Evolutionary conservation across 2,329 filamentous ascomycete genomes (phyloP), one percentile per base, ranked within the genome.

Genomic region (Diplodia sapinea): DNA sequence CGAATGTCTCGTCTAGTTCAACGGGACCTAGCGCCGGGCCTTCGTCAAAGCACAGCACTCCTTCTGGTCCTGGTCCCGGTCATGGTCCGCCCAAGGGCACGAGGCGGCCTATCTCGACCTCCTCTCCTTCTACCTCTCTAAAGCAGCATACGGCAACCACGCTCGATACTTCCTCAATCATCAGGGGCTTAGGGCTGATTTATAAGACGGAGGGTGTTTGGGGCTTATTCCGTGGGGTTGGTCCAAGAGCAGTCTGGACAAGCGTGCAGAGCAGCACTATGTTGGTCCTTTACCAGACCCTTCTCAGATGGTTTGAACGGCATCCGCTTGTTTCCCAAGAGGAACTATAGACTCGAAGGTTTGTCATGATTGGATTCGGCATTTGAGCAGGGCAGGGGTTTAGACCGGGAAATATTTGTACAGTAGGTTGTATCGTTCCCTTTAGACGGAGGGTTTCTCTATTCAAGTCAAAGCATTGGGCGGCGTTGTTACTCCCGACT

Each of bases 231-330:
- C 88, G 95, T 68, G 95, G 95, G 31, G 94, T 99, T 1, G 94
- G 94, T 0, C 95, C 95, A 1, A 88, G 95, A 65, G 90, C 90
- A 68, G 92, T 98, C 15, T 99, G 95, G 95, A 99, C 95, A 26
- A 97, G 94, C 75, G 92, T 98, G 68, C 95, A 99, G 82, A 97
- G 92, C 75, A 92, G 94, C 51, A 96, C 93, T 71, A 98, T 98
- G 94, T 84, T 98, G 76, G 94, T 98, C 73, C 83, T 97, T 78
- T 98, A 98, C 79, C 94, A 98, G 81, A 91, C 89, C 69, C 83
- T 98, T 67, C 81, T 98, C 76, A 89, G 91, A 74, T 88, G 89
- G 79, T 85, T 98, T 71, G 91, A 94, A 68, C 72, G 79, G n/a
- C 80, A 83, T 73, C 80, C 81, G 17, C 74, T 82, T 29, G 75